phyloP scores from a whole-genome alignment of 768 basidiomycete genomes.

The Suillus plorans region DNA sequence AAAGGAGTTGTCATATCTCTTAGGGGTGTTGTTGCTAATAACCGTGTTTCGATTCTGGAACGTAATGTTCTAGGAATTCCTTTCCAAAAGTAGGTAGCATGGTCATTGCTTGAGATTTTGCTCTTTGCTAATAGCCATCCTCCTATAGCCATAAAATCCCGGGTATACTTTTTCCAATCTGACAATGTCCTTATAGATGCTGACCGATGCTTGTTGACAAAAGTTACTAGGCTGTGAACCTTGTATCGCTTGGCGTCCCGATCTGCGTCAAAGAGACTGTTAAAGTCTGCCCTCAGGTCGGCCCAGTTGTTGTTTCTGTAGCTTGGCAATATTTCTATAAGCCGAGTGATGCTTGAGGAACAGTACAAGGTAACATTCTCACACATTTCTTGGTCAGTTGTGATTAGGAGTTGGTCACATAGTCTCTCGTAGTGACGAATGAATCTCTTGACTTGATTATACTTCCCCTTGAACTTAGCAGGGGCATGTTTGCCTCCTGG shows the following conservation, averaged over 20 bases:
- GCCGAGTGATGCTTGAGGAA: conserved; percentile 3
- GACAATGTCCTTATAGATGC: conserved; percentile 6
- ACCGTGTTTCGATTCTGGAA: neutral
- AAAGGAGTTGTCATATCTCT: neutral
- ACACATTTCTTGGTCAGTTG: conserved; percentile 6
- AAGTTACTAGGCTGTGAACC: conserved; percentile 4
- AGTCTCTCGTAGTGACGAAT: neutral
- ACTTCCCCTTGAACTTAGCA: neutral
- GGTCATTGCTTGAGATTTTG: conserved; percentile 1
- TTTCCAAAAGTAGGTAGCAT: conserved; percentile 13
- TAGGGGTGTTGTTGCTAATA: conserved; percentile 1
- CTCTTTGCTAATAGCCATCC: conserved; percentile 4
- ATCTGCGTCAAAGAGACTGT: conserved; percentile 12
- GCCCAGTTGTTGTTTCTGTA: conserved; percentile 3
- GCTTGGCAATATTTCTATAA: conserved; percentile 5
- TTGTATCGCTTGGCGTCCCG: conserved; percentile 4
- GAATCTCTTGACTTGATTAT: neutral
- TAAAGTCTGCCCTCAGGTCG: conserved; percentile 4
- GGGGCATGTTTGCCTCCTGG: too few relatives aligned
- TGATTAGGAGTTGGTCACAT: neutral
- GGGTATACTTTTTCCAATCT: conserved; percentile 12
- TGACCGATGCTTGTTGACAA: neutral
- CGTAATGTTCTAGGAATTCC: conserved; percentile 9
- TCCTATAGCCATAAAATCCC: conserved; percentile 13
- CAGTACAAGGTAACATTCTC: conserved; percentile 14